These are phyloP conservation scores for Lecanicillium sp. DNA, from an alignment of 2,329 filamentous ascomycete genomes.

Conservation along the genomic window DNA sequence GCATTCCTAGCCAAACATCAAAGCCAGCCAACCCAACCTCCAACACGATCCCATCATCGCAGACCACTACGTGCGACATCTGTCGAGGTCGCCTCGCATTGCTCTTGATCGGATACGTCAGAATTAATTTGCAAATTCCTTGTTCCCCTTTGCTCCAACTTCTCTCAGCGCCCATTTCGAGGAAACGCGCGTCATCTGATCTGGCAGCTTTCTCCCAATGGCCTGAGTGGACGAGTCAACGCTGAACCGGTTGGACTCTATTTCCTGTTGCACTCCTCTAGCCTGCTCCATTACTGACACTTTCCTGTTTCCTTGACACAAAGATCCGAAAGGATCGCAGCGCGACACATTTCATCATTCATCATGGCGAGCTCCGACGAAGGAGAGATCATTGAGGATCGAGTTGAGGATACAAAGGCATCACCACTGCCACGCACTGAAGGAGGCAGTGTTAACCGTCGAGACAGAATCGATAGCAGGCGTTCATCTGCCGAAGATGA, in stretches of 20 bases:
- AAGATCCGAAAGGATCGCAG: conserved; percentile 15
- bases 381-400: conserved; percentile 76
- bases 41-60: neutral
- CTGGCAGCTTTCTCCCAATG: conserved; percentile 14
- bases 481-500: conserved; percentile 50
- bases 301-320: conserved; percentile 16
- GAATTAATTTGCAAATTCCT: neutral
- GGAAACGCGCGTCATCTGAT: neutral
- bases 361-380: conserved; percentile 64
- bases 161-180: too few species aligned
- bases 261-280: conserved; percentile 22
- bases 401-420: conserved; percentile 66
- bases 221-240: conserved; percentile 28
- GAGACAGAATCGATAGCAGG: conserved; percentile 68
- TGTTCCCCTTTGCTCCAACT: too few species aligned
- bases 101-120: neutral
- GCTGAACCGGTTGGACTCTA: conserved; percentile 36
- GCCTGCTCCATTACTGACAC: conserved; percentile 28
- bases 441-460: conserved; percentile 85
- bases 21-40: neutral
- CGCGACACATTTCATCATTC: conserved; percentile 5
- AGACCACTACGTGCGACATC: neutral
- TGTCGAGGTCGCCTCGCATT: neutral
- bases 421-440: conserved; percentile 71
- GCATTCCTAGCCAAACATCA: conserved; percentile 1